A percentile compares a stretch with the other conserved stretches of the same genome.
Evolutionary conservation across 768 basidiomycete genomes (phyloP).

Genomic region (Suillus occidentalis): DNA sequence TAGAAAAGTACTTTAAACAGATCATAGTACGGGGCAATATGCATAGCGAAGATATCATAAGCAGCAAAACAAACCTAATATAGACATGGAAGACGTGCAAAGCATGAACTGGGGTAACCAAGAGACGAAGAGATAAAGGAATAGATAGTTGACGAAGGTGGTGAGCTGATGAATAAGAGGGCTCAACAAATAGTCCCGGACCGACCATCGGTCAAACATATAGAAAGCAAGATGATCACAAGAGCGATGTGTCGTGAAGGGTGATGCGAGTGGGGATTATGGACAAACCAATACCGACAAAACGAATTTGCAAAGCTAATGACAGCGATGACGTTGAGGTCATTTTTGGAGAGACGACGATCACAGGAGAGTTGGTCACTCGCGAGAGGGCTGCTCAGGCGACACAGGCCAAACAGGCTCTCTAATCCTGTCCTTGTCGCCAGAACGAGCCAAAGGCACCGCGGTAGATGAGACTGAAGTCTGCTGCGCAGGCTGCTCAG

Average conservation of each 20-base stretch:
- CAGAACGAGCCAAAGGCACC: constrained; percentile 23
- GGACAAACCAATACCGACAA: constrained; percentile 26
- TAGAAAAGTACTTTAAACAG: constrained; percentile 13
- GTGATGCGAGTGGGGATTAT: constrained; percentile 27
- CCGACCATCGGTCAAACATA: constrained; percentile 14
- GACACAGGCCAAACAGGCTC: constrained; percentile 30
- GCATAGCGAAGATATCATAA: constrained; percentile 26
- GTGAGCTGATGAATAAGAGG: constrained; percentile 20
- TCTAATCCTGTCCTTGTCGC: constrained; percentile 30
- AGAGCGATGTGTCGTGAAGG: constrained; percentile 12
- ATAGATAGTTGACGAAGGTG: constrained; percentile 31
- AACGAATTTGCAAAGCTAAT: constrained; percentile 27
- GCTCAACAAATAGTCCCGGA: constrained; percentile 30
- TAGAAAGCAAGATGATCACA: constrained; percentile 9
- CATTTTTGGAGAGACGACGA: not conserved
- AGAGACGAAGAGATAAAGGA: constrained; percentile 21
- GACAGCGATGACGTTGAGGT: constrained; percentile 7
- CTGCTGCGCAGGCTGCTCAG: constrained; percentile 27
- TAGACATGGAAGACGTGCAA: constrained; percentile 30
- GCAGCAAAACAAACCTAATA: constrained; percentile 24
- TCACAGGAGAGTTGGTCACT: constrained; percentile 4
- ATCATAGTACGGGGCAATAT: constrained; percentile 18
- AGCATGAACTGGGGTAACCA: constrained; percentile 28
- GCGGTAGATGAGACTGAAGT: constrained; percentile 17
- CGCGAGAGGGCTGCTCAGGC: constrained; percentile 30